Evolutionary conservation across 106 monocot species (phyloP).

Genomic region (Posidonia australis): DNA sequence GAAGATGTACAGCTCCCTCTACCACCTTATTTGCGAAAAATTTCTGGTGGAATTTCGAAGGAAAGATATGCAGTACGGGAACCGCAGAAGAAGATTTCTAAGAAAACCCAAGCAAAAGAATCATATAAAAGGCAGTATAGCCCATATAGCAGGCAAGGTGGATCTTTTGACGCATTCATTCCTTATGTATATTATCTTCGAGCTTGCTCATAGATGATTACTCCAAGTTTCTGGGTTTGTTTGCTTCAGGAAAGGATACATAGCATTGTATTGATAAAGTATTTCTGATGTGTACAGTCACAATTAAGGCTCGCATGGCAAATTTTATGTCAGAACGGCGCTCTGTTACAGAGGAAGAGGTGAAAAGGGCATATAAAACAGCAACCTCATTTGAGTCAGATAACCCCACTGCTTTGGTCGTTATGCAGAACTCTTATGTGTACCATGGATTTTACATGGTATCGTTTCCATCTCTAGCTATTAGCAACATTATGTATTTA

Average conservation of each 20-base stretch:
- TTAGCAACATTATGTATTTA: not conserved
- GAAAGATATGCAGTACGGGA: too few species aligned
- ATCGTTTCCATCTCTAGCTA: not conserved
- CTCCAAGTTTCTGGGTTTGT: too few species aligned
- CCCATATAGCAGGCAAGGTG: too few species aligned
- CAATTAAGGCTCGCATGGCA: not conserved
- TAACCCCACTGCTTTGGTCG: conserved; percentile 5
- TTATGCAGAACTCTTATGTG: conserved; percentile 10
- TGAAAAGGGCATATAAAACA: conserved; percentile 1
- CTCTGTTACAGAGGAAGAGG: conserved; percentile 1
- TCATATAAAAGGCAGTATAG: too few species aligned
- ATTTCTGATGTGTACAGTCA: not conserved
- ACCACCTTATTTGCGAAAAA: not conserved
- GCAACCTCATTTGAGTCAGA: conserved; percentile 4
- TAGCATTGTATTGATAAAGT: too few species aligned
- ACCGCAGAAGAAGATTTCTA: not conserved
- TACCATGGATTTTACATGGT: conserved; percentile 21
- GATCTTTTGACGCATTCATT: too few species aligned
- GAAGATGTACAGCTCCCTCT: not conserved
- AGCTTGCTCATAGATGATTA: too few species aligned
- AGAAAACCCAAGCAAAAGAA: not conserved
- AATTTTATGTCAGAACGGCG: conserved; percentile 3
- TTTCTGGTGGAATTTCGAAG: not conserved
- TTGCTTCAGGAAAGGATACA: too few species aligned
- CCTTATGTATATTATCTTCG: too few species aligned